Percentiles rank a stretch among this genome's conserved stretches.
Evolutionary conservation across 116 monocot genomes (phyloP).

Genomic region (Papilionanthe hybrid): DNA sequence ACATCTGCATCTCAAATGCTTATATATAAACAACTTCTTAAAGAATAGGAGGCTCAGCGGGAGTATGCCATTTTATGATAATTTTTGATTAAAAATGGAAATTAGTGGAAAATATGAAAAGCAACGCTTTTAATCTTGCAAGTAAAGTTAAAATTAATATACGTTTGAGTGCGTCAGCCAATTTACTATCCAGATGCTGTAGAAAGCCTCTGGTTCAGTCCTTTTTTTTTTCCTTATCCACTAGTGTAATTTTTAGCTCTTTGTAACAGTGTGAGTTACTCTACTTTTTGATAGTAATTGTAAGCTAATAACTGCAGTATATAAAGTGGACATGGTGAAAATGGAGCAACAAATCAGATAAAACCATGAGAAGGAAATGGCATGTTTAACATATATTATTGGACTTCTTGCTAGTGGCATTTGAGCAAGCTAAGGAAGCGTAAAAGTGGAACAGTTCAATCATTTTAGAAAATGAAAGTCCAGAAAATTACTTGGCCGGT

Average conservation of each 20-base stretch:
- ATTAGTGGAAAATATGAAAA: background rate
- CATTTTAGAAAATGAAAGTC: background rate
- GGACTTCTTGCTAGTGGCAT: background rate
- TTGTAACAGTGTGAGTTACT: no score
- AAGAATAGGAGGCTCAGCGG: no score
- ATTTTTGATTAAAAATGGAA: no score
- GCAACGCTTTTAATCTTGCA: background rate
- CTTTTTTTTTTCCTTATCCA: background rate
- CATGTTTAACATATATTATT: background rate
- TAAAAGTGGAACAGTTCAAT: background rate
- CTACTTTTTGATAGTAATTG: background rate
- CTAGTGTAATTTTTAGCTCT: background rate
- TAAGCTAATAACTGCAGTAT: background rate
- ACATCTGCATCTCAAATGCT: no score
- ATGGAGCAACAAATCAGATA: background rate
- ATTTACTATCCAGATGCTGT: no score
- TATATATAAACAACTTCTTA: no score
- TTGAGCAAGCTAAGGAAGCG: background rate
- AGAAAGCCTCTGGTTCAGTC: background rate
- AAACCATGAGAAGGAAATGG: background rate
- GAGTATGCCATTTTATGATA: no score
- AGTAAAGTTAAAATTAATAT: background rate
- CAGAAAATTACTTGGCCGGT: background rate
- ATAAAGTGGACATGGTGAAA: background rate
- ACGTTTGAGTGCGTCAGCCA: background rate